These are phyloP conservation scores for Leishmania braziliensis DNA, from an alignment of 208 protist genomes.

Conservation along the genomic window DNA sequence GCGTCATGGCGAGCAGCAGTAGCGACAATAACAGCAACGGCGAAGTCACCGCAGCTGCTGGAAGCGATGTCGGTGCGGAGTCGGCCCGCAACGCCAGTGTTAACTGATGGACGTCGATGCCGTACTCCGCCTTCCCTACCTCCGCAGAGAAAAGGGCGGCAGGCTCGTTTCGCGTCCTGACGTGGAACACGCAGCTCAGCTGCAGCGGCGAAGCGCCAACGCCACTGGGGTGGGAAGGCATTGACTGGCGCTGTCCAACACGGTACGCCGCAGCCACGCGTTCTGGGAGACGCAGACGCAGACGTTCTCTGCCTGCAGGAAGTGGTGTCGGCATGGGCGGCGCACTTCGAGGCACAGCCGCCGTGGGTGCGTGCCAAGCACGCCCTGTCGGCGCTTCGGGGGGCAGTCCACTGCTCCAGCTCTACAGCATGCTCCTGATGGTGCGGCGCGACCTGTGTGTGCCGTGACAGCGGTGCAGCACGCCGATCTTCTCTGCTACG, in stretches of 20 bases:
- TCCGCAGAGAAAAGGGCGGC: background rate
- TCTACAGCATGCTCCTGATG: conserved; percentile 57
- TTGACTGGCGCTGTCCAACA: conserved; percentile 67
- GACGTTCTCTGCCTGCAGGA: conserved; percentile 75
- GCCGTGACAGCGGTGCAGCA: conserved; percentile 28
- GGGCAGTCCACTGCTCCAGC: conserved; percentile 45
- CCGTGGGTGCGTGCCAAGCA: conserved; percentile 46
- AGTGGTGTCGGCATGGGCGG: conserved; percentile 54
- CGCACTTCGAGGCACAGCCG: conserved; percentile 44
- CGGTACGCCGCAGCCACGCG: conserved; percentile 48
- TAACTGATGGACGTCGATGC: conserved; percentile 25
- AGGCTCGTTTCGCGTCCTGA: conserved; percentile 42
- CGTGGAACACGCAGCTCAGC: conserved; percentile 65
- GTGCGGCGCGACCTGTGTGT: conserved; percentile 31
- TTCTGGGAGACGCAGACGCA: conserved; percentile 40
- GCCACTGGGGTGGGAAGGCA: conserved; percentile 49
- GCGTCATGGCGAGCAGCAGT: background rate
- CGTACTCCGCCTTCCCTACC: conserved; percentile 24
- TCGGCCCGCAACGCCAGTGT: background rate
- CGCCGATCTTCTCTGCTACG: conserved; percentile 46
- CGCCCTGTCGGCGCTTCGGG: conserved; percentile 31
- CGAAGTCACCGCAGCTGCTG: background rate
- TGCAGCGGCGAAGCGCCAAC: conserved; percentile 57
- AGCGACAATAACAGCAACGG: background rate
- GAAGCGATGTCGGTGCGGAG: background rate